Base-by-base conservation (phyloP, 345 rosid genomes). In the Noccaea caerulescens region DNA sequence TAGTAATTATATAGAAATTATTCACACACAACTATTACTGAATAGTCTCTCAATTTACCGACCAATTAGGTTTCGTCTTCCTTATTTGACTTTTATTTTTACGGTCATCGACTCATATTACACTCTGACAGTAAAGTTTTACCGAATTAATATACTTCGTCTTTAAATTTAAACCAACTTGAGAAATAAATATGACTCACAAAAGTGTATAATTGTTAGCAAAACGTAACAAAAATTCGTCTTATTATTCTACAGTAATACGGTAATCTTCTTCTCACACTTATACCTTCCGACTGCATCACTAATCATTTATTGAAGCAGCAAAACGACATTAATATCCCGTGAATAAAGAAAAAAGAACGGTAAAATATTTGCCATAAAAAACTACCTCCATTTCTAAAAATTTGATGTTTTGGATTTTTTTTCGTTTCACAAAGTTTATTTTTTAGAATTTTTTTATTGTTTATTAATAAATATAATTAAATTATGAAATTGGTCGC, bases 101-200 rank as follows among this genome's bases (percentile, higher is more conserved):
- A 34, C 43, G 56, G 68, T 59, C 60, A 58, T 66, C 27, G 38
- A n/a, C 4, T 55, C 51, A 11, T 45, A 56, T 65, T 64, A 58
- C 23, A 56, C 67, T 58, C 47, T 5, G 12, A 42, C 49, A 59
- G 63, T 34, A 44, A 25, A 36, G 14, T 39, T 50, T 30, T 39
- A 47, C 30, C 54, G 36, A 16, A 32, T 12, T 27, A 47, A 18
- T 46, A 60, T 25, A 41, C 55, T 38, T 51, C 39, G 37, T 75
- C 51, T 34, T 12, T 43, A 57, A 7, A 60, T 52, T 74, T 43
- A 52, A 14, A 51, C 57, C 56, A 51, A 58, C 41, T 42, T 51
- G 62, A 42, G 12, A 58, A 49, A 34, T 59, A n/a, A 74, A 51
- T 33, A 33, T 20, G 5, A 39, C 36, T 41, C n/a, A 0, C 9